These are phyloP conservation scores for Entomophthora muscae DNA, from an alignment of 371 early-diverging fungal genomes.

Conservation along the genomic window DNA sequence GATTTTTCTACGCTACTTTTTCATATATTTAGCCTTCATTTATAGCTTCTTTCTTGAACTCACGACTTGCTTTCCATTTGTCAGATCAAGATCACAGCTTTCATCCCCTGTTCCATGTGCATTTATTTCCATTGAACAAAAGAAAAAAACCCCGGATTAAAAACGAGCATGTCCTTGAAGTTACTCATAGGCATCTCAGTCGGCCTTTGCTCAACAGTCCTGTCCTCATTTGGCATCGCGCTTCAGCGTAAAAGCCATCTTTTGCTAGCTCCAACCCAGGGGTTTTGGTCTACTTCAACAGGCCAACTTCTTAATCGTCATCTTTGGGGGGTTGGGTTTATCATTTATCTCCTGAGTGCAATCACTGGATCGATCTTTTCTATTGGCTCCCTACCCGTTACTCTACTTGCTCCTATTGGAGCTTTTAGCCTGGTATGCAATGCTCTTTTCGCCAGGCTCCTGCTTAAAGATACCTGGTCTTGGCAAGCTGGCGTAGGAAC, in stretches of 20 bases:
- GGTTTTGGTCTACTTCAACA: neutral
- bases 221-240: slow-evolving; percentile 1
- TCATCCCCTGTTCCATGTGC: too few relatives aligned
- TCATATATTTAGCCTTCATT: too few relatives aligned
- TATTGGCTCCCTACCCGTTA: slow-evolving; percentile 63
- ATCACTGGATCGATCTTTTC: slow-evolving; percentile 52
- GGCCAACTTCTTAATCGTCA: slow-evolving; percentile 9
- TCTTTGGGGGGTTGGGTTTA: slow-evolving; percentile 41
- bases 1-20: too few relatives aligned
- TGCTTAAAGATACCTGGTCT: slow-evolving; percentile 44
- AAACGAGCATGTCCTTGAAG: neutral
- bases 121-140: too few relatives aligned
- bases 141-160: too few relatives aligned
- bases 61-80: too few relatives aligned
- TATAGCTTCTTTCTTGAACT: too few relatives aligned
- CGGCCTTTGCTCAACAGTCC: neutral
- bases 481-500: slow-evolving; percentile 45
- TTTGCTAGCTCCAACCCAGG: neutral
- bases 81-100: too few relatives aligned
- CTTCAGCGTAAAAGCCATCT: neutral
- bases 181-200: slow-evolving; percentile 1
- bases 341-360: slow-evolving; percentile 41
- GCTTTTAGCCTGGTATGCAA: slow-evolving; percentile 63
- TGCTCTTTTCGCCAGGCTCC: slow-evolving; percentile 46
- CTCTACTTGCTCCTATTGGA: slow-evolving; percentile 63